phyloP scores from a whole-genome alignment of 305 asterid genomes.

The Fraxinus platypoda region DNA sequence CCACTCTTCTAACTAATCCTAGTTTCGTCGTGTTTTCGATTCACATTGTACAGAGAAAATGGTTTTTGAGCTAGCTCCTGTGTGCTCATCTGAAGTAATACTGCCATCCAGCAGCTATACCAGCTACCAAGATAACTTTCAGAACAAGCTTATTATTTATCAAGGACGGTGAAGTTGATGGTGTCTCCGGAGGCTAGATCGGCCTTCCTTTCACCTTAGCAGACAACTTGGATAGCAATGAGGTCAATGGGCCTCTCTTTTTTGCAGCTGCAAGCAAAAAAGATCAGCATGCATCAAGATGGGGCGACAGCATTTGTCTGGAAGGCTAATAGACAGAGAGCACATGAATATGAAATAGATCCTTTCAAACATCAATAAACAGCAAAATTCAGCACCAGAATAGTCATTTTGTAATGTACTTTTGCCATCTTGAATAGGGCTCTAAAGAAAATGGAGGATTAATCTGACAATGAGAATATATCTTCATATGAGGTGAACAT shows the following conservation, averaged over 20 bases:
- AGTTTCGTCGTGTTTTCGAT: constrained; percentile 14
- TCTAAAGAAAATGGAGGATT: not conserved
- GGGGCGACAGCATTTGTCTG: not conserved
- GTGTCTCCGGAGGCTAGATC: constrained; percentile 42
- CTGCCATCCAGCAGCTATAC: constrained; percentile 76
- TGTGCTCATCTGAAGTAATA: constrained; percentile 49
- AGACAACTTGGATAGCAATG: constrained; percentile 52
- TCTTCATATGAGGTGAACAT: not conserved
- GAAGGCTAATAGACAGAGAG: not conserved
- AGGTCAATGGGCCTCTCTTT: constrained; percentile 43
- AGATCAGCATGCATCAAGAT: constrained; percentile 1
- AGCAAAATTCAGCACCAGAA: not conserved
- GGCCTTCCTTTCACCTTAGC: constrained; percentile 64
- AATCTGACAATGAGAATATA: not conserved
- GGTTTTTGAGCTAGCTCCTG: constrained; percentile 10
- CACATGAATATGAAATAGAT: not conserved
- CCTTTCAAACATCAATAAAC: not conserved
- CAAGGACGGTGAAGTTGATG: constrained; percentile 35
- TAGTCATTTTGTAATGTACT: not conserved
- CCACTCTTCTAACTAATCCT: constrained; percentile 22
- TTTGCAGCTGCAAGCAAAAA: constrained; percentile 42
- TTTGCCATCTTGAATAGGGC: not conserved
- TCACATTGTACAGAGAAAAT: constrained; percentile 34
- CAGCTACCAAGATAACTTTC: constrained; percentile 61
- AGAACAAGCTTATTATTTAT: constrained; percentile 53